Base-by-base conservation (phyloP, 1,284 basidiomycete genomes). In the Vanrija humicola region DNA sequence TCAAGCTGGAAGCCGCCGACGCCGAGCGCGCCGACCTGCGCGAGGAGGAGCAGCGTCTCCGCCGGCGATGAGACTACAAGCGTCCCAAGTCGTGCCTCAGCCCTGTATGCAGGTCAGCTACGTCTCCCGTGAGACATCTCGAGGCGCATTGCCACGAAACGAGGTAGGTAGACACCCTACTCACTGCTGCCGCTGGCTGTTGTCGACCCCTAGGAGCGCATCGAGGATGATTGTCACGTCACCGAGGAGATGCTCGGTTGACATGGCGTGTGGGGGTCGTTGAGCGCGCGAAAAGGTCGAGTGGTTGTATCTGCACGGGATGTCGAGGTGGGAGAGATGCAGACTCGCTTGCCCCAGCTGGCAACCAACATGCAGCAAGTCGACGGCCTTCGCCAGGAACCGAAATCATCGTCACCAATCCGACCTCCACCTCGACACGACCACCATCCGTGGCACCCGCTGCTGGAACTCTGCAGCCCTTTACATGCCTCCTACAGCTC, bases 1-100 rank as follows among this genome's bases (percentile, higher is more conserved):
- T 75, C 73, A 0, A 70, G 55, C 49, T 73, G 73, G 52, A 70
- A 75, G 5, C 73, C 73, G 14, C 73, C 73, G 0, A 75, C 73
- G 15, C 67, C 72, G 46, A 63, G 66, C 3, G 71, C 69, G 14
- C 73, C 73, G 39, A 75, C 66, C 53, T 75, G 73, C 21, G 69
- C 66, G 2, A 75, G 66, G 1, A 74, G 48, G 1, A 75, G 55
- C 6, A 75, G 57, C 5, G 68, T 52, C 12, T 68, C 64, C 1
- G 56, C 70, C 1, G 73, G 65, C n/a, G 62, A 56, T 38, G 62
- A 52, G 14, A 64, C 52, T 4, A 64, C 60, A 3, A 72, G 55
- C 16, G 55, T 38, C n/a, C 59, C 59, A 16, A 74, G 62, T 16
- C 65, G 64, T n/a, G 38, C 55, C 47, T 73, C 70, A 23, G 71